phyloP scores from a whole-genome alignment of 352 stramenopile genomes.

The Globisporangium abappressorium region DNA sequence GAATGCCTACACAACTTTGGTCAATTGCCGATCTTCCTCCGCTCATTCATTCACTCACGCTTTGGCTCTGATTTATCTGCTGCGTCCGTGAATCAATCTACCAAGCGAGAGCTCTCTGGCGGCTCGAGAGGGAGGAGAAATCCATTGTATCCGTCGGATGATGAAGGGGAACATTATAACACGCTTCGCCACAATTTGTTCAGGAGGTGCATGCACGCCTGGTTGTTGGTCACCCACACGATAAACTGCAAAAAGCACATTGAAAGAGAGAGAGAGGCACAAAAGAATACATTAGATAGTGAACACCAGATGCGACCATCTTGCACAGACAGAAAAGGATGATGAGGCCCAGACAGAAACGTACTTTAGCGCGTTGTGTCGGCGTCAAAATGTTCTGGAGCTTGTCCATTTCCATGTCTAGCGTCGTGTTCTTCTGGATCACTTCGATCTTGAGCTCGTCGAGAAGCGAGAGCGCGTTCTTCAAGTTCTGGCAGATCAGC shows the following conservation, averaged over 20 bases:
- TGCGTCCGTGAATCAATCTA: background rate
- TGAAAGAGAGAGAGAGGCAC: conserved; percentile 13
- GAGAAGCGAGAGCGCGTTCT: conserved; percentile 82
- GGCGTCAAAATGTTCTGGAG: conserved; percentile 93
- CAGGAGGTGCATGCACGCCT: conserved; percentile 95
- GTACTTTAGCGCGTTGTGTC: conserved; percentile 89
- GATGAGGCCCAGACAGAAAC: conserved; percentile 1
- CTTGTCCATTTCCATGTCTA: conserved; percentile 94
- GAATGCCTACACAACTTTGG: background rate
- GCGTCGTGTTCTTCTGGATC: conserved; percentile 89
- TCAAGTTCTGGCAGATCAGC: conserved; percentile 88
- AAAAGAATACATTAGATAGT: background rate
- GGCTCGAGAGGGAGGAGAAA: background rate
- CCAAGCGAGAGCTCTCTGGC: background rate
- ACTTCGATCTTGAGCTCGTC: conserved; percentile 87
- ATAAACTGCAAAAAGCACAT: conserved; percentile 74
- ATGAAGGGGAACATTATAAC: conserved; percentile 46
- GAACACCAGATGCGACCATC: background rate
- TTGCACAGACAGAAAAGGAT: background rate
- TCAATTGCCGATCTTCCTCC: conserved; percentile 1
- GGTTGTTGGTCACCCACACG: conserved; percentile 95
- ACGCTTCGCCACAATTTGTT: conserved; percentile 94
- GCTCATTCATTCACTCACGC: background rate
- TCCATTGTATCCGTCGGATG: conserved; percentile 8
- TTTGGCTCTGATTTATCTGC: background rate